Base-by-base conservation (phyloP, 148 eudicot genomes). In the Heliamphora exappendiculata region DNA sequence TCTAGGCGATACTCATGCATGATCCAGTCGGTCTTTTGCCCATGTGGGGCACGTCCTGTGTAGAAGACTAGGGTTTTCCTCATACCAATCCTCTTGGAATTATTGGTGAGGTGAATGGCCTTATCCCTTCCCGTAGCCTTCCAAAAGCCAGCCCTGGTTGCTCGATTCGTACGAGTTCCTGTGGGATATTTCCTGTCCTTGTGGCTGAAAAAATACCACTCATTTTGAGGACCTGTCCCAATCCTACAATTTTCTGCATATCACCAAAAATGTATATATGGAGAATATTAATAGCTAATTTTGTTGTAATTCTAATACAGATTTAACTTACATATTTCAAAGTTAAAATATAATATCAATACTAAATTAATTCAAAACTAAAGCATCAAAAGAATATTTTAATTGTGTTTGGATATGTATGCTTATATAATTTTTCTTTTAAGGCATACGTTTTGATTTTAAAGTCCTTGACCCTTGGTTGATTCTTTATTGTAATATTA, bases 91-190 rank as follows among this genome's bases (percentile, higher is more conserved):
- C 87, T 84, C 78, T 83, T 88, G 70, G 85, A 80, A 76, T 81
- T 87, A 50, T 71, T 82, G 78, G 76, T 81, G 41, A 79, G 86
- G 69, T 84, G 89, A 71, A 94, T 94, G n/a, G 90, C 89, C 82
- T 94, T 94, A 84, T 94, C 98, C 75, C 98, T 73, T 14, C 98
- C 98, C 0, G 98, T 94, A 1, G 98, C 98, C 87, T 94, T 94
- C 98, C 98, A 94, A 65, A 94, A 94, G 1, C 98, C 98, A 22
- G 91, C 98, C 1, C 84, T 68, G 0, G 98, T 94, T 71, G 98
- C 98, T 14, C 98, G 84, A 42, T 94, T 94, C 0, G 98, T 94
- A 17, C 98, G 87, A 5, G 98, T 94, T 3, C 98, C 98, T 0
- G 98, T 91, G 7, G 97, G 98, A 70, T 93, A 91, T 76, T 93